phyloP scores from a whole-genome alignment of 1,284 basidiomycete species.

The Volvariella volvacea region DNA sequence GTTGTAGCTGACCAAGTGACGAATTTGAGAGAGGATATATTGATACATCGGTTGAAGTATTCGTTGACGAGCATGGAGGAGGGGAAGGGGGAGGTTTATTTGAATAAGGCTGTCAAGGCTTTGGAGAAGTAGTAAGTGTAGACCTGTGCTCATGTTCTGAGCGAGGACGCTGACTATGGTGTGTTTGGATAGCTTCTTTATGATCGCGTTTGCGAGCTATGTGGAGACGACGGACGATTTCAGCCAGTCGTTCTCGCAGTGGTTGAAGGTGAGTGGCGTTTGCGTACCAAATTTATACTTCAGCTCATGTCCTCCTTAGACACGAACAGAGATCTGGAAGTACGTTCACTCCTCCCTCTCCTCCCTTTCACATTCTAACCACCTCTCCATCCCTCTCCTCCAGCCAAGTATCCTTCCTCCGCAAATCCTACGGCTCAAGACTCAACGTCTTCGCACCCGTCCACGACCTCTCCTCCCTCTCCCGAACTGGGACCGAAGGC shows the following conservation, averaged over 20 bases:
- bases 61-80: conserved; percentile 76
- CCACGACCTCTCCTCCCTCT: conserved; percentile 77
- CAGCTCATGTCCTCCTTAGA: conserved; percentile 26
- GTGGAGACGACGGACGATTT: conserved; percentile 69
- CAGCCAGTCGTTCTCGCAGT: conserved; percentile 74
- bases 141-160: conserved; percentile 13
- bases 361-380: conserved; percentile 3
- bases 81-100: conserved; percentile 45
- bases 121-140: conserved; percentile 70
- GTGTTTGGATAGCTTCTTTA: conserved; percentile 67
- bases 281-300: neutral
- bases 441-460: conserved; percentile 86
- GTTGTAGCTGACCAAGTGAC: conserved; percentile 71
- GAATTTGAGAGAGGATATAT: conserved; percentile 85
- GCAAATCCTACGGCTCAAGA: conserved; percentile 70
- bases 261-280: conserved; percentile 61
- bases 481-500: conserved; percentile 53
- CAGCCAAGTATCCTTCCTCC: conserved; percentile 82
- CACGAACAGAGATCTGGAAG: conserved; percentile 93
- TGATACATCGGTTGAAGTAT: conserved; percentile 79
- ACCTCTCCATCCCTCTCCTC: conserved; percentile 1
- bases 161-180: neutral
- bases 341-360: conserved; percentile 31
- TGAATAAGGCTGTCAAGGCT: conserved; percentile 62
- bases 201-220: conserved; percentile 92